Evolutionary conservation across 2,329 filamentous ascomycete species (phyloP).

Genomic region (Periconia sp.): DNA sequence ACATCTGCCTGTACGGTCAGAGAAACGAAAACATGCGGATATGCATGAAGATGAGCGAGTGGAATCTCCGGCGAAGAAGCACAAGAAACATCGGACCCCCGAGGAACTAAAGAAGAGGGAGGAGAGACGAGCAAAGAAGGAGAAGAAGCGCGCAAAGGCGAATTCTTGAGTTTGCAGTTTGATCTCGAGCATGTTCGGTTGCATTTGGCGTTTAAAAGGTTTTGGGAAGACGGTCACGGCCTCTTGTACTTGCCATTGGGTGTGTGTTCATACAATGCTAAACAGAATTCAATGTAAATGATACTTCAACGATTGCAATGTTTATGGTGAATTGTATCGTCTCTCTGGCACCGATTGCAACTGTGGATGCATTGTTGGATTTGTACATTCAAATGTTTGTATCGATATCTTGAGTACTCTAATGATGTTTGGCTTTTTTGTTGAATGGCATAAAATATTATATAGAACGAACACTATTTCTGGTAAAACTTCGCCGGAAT

Average conservation of each 20-base stretch:
- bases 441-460: too few species aligned
- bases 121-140: conserved; percentile 43
- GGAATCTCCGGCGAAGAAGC: conserved; percentile 41
- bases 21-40: conserved; percentile 45
- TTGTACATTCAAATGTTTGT: too few species aligned
- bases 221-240: neutral
- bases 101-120: conserved; percentile 40
- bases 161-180: conserved; percentile 16
- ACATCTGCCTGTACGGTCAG: conserved; percentile 25
- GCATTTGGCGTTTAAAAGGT: neutral
- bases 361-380: too few species aligned
- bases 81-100: conserved; percentile 40
- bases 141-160: conserved; percentile 24
- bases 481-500: too few species aligned
- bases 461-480: too few species aligned
- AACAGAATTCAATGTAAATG: too few species aligned
- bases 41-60: conserved; percentile 26
- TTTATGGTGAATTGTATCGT: too few species aligned
- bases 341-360: too few species aligned
- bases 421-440: too few species aligned
- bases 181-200: neutral
- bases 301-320: too few species aligned
- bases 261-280: neutral
- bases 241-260: neutral
- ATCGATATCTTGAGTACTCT: too few species aligned